These are phyloP conservation scores for Apostasia shenzhenica DNA, from an alignment of 106 monocot genomes.

Conservation along the genomic window DNA sequence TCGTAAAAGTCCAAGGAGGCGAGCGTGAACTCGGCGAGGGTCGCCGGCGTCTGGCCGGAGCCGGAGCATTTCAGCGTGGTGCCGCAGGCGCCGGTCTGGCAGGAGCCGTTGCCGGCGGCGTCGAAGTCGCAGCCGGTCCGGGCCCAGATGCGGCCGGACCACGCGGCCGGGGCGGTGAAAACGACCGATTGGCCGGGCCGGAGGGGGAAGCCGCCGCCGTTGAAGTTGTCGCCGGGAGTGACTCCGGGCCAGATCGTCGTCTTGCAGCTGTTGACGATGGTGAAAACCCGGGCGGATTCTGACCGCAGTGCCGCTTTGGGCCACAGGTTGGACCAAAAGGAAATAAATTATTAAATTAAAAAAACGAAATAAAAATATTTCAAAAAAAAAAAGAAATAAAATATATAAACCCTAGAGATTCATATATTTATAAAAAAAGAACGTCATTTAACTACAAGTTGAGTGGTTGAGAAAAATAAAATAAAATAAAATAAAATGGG, in stretches of 20 bases:
- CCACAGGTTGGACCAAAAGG: neutral
- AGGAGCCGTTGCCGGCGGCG: constrained; percentile 45
- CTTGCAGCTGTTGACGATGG: constrained; percentile 72
- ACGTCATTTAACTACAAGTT: neutral
- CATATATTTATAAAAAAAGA: too few species aligned
- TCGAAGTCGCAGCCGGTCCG: constrained; percentile 84
- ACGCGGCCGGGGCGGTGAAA: constrained; percentile 60
- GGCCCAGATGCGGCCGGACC: constrained; percentile 90
- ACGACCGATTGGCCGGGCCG: constrained; percentile 53
- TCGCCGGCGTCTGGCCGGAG: constrained; percentile 58
- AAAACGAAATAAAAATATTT: neutral
- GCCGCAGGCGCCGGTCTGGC: constrained; percentile 68
- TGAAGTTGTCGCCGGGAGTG: constrained; percentile 55
- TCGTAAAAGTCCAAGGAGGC: constrained; percentile 69
- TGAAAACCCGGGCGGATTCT: constrained; percentile 53
- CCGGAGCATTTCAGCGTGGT: constrained; percentile 46
- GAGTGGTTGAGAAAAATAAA: too few species aligned
- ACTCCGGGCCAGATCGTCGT: constrained; percentile 66
- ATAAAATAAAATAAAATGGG: too few species aligned
- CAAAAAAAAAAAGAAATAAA: neutral
- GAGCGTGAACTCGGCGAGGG: constrained; percentile 81
- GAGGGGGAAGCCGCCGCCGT: constrained; percentile 62
- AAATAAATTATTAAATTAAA: neutral
- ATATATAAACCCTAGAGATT: too few species aligned
- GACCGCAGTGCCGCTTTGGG: constrained; percentile 11